phyloP scores from a whole-genome alignment of 2,329 filamentous ascomycete genomes.

The Alternaria viburni region DNA sequence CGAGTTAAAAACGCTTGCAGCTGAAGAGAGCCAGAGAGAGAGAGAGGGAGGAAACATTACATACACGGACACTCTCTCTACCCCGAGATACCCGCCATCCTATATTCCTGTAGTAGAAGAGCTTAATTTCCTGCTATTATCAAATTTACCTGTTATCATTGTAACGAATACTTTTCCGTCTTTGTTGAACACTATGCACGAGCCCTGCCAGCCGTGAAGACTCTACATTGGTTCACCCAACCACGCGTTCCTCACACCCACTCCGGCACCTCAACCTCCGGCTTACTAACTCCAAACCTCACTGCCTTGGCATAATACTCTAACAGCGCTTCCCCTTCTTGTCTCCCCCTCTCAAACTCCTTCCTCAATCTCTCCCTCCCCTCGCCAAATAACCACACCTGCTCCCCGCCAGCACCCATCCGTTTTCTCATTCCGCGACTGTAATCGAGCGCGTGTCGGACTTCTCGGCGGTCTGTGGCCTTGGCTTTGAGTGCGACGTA shows the following conservation, averaged over 20 bases:
- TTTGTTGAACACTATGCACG: neutral
- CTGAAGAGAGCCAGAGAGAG: neutral
- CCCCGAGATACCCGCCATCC: neutral
- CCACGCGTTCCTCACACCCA: constrained; percentile 12
- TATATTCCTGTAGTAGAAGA: neutral
- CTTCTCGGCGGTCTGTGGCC: constrained; percentile 24
- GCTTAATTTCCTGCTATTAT: neutral
- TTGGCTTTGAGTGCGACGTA: constrained; percentile 30
- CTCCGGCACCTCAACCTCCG: constrained; percentile 22
- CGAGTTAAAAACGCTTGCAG: neutral
- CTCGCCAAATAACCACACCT: constrained; percentile 15
- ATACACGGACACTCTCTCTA: neutral
- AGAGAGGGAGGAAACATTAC: neutral
- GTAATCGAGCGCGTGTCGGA: constrained; percentile 34
- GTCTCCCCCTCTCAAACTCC: constrained; percentile 21
- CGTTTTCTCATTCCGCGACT: constrained; percentile 25
- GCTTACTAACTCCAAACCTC: constrained; percentile 27
- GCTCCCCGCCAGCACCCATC: constrained; percentile 22
- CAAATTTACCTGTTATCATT: neutral
- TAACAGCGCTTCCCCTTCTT: constrained; percentile 23
- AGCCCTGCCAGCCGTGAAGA: neutral
- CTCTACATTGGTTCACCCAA: neutral
- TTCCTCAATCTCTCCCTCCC: constrained; percentile 20
- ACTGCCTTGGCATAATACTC: constrained; percentile 35
- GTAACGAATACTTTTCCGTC: neutral